Base-by-base conservation (phyloP, 257 asterid species). In the Paraleonurus japonicus region DNA sequence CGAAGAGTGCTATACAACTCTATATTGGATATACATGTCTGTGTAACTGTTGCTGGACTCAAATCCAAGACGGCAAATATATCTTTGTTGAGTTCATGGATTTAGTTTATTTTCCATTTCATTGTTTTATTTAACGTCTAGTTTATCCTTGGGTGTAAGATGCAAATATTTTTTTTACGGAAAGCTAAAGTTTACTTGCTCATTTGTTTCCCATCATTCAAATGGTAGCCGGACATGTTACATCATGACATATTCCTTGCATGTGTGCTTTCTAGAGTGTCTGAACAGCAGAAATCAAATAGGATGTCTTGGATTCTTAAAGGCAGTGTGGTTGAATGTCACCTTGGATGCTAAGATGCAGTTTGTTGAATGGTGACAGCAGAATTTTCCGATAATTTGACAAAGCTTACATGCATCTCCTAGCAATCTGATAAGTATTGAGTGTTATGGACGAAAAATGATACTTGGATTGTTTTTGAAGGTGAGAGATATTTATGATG, bases 401-500 rank as follows among this genome's bases (percentile, higher is more conserved):
- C 37, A 26, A 24, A 32, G 30, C 68, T 55, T 26, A 7, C 8
- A 28, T 63, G 62, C 67, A 26, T 69, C 27, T 45, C 55, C 43
- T 28, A 30, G 39, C 19, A 10, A 27, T 26, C n/a, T 7, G 11
- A 58, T 57, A 73, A 65, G 66, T 50, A 30, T 28, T 58, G 45
- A 43, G 12, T 65, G 5, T 4, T 51, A 23, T 32, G 74, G 57
- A 30, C 26, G 63, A 23, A 43, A 53, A 20, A 2, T 43, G 60
- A 22, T 23, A 35, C 1, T 19, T 41, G 4, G 50, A 45, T 81
- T 72, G 74, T 24, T 68, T 71, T 75, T 86, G 81, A 79, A 91
- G 98, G 98, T 94, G 62, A 89, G 98, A 79, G 98, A 94, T 80
- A 84, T 94, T 41, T 94, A 91, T 66, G 98, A 94, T 30, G 93